Evolutionary conservation across 805 yeast species (phyloP).

Genomic region (Priceomyces carsonii): DNA sequence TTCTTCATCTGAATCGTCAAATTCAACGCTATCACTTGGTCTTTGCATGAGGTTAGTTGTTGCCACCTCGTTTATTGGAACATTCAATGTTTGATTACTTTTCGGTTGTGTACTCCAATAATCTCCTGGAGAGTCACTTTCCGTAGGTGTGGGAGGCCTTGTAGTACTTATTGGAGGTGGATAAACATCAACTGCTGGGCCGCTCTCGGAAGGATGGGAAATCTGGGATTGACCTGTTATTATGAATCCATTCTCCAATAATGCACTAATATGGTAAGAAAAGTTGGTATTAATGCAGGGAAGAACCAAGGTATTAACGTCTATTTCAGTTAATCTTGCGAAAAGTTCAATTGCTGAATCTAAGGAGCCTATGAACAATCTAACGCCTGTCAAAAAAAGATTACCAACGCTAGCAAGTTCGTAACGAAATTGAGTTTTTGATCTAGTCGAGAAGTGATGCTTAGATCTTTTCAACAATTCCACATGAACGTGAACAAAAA

Average conservation of each 20-base stretch:
- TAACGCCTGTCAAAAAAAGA: constrained; percentile 75
- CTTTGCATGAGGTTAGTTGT: constrained; percentile 1
- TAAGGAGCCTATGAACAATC: constrained; percentile 79
- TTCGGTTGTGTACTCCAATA: constrained; percentile 4
- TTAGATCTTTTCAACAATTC: constrained; percentile 71
- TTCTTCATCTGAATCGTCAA: constrained; percentile 33
- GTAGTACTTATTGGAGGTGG: constrained; percentile 28
- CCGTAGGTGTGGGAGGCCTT: constrained; percentile 24
- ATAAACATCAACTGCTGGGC: constrained; percentile 18
- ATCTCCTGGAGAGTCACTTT: constrained; percentile 1
- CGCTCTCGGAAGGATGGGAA: constrained; percentile 68
- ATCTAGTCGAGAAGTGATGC: constrained; percentile 28
- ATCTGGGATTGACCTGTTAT: constrained; percentile 93
- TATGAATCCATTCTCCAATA: constrained; percentile 63
- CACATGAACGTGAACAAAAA: constrained; percentile 74
- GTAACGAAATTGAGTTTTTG: constrained; percentile 61
- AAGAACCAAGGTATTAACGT: constrained; percentile 54
- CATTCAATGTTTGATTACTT: background rate
- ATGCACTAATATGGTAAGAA: constrained; percentile 83
- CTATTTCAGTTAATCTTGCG: constrained; percentile 61
- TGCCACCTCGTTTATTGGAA: constrained; percentile 6
- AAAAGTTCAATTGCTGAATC: constrained; percentile 82
- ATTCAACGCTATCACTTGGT: background rate
- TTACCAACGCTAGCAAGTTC: constrained; percentile 86
- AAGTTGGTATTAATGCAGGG: constrained; percentile 86